phyloP scores from a whole-genome alignment of 2,329 filamentous ascomycete genomes.

The Aplosporella prunicola region DNA sequence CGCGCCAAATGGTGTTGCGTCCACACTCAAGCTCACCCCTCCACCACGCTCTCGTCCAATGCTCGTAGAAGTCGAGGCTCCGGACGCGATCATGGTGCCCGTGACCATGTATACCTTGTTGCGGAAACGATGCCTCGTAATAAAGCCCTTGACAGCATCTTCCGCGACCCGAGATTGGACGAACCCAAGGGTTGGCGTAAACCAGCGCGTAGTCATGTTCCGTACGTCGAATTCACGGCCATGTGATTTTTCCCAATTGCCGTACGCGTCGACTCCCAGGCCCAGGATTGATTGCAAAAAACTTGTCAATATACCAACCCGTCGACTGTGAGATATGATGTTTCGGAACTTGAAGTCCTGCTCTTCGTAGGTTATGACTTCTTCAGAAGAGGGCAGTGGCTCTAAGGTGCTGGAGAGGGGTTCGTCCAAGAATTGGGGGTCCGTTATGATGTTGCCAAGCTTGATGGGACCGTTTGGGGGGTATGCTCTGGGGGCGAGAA shows the following conservation, averaged over 20 bases:
- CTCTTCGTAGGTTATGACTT: neutral
- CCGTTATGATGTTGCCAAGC: constrained; percentile 1
- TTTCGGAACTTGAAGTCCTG: constrained; percentile 1
- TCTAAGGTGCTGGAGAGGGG: neutral
- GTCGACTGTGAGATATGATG: neutral
- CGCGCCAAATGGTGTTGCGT: neutral
- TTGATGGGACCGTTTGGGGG: constrained; percentile 3
- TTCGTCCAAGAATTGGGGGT: neutral
- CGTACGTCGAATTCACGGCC: neutral
- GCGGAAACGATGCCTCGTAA: neutral
- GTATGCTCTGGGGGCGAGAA: constrained; percentile 2
- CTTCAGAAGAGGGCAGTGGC: neutral
- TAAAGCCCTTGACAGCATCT: neutral
- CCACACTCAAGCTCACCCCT: neutral
- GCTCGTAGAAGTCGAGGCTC: neutral
- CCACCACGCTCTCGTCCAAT: neutral
- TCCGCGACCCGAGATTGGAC: no score
- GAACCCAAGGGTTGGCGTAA: neutral
- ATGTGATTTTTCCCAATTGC: neutral
- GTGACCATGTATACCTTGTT: constrained; percentile 1
- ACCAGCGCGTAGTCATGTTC: constrained; percentile 1
- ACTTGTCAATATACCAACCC: constrained; percentile 1
- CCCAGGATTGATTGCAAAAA: constrained; percentile 4
- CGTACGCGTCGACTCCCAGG: neutral
- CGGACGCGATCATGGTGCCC: neutral